Base-by-base conservation (phyloP, 192 early-diverging fungal genomes). In the Entomortierella parvispora region DNA sequence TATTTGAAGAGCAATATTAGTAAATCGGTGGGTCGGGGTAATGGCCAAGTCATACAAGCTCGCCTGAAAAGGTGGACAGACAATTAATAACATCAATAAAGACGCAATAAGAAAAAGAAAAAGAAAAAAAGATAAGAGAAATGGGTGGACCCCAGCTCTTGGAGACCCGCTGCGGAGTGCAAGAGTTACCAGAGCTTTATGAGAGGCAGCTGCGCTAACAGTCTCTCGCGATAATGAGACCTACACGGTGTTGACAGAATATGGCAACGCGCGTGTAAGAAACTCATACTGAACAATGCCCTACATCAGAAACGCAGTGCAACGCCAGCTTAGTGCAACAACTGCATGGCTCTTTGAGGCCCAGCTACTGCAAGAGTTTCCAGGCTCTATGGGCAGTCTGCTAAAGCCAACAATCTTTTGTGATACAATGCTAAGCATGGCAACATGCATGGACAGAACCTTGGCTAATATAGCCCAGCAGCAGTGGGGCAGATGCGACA, bases 141-240 rank as follows among this genome's bases (percentile, higher is more conserved):
- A 40, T 50, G 61, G 61, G 61, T 62, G 61, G 61, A 62, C 48
- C 48, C 61, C 61, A 47, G 48, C 61, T 51, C 61, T 62, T 62
- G 61, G 47, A 62, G 61, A 32, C 48, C 48, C 29, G 32, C 51
- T 12, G 5, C 26, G 61, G 48, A 46, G 61, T 50, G 48, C 62
- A 63, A 52, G 62, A 63, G 11, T 63, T 63, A 53, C 62, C 62
- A 64, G 62, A 64, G 62, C 62, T 64, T 44, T 50, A 64, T 64
- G 50, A 44, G 34, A 51, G 50, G 62, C 62, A n/a, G 62, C 61
- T 50, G 62, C 62, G 33, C 60, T 18, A 62, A 44, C 59, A 62
- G 46, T 48, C 59, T 49, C 59, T 62, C 43, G 46, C 59, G 25
- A 62, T 62, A 62, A 62, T 31, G 46, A 62, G 59, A 62, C 59